Percentiles rank a stretch among this genome's conserved stretches.
Evolutionary conservation across 192 early-diverging fungal genomes (phyloP).

Genomic region (Funneliformis mosseae): DNA sequence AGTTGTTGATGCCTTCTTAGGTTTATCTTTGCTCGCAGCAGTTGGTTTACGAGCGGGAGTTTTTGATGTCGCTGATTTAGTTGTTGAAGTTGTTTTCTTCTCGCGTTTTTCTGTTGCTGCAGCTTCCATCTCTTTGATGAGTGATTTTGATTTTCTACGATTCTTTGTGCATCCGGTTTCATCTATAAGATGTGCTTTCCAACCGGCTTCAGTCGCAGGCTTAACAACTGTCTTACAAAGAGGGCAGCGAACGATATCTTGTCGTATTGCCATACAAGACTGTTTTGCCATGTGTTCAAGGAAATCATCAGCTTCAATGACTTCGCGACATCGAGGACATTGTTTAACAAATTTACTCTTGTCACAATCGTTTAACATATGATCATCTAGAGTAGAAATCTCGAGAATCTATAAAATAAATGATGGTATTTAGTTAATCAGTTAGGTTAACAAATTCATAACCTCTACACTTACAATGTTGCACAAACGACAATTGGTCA

Average conservation of each 20-base stretch:
- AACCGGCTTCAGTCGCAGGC: slow-evolving; percentile 56
- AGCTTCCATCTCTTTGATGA: not conserved
- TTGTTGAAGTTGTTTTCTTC: not conserved
- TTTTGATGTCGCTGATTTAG: not conserved
- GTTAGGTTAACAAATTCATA: not conserved
- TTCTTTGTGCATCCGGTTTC: slow-evolving; percentile 60
- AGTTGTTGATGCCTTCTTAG: not conserved
- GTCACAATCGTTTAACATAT: slow-evolving; percentile 70
- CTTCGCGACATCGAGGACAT: slow-evolving; percentile 64
- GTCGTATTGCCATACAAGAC: slow-evolving; percentile 40
- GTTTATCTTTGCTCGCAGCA: not conserved
- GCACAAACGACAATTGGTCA: slow-evolving; percentile 70
- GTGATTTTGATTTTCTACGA: slow-evolving; percentile 34
- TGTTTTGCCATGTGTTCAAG: slow-evolving; percentile 52
- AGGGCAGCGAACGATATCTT: slow-evolving; percentile 55
- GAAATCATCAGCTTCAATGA: slow-evolving; percentile 56
- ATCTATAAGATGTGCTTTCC: slow-evolving; percentile 66
- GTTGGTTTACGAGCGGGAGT: slow-evolving; percentile 1
- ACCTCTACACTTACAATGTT: slow-evolving; percentile 55
- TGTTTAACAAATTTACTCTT: slow-evolving; percentile 56
- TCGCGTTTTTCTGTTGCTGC: not conserved
- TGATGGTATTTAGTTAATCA: not conserved
- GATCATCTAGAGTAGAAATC: slow-evolving; percentile 63
- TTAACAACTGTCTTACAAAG: slow-evolving; percentile 60
- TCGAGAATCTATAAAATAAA: slow-evolving; percentile 64